Evolutionary conservation across 768 basidiomycete genomes (phyloP).

Genomic region (Amanita jacksonii): DNA sequence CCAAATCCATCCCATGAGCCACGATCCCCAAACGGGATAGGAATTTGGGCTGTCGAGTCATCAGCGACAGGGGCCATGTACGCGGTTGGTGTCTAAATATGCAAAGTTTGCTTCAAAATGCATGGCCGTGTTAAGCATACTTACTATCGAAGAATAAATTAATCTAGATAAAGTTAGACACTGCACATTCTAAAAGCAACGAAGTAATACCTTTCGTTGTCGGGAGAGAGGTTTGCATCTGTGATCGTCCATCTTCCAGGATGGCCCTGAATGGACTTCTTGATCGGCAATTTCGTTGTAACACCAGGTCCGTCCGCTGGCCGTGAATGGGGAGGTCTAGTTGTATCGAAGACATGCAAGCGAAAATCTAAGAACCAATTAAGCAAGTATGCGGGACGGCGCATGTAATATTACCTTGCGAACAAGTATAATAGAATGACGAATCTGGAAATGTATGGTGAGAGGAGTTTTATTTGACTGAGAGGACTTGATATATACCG

Average conservation of each 20-base stretch:
- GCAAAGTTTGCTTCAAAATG: not conserved
- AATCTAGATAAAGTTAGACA: conserved; percentile 38
- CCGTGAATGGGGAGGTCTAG: conserved; percentile 29
- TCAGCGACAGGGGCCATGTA: conserved; percentile 71
- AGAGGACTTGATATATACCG: conserved; percentile 28
- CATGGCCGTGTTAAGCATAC: conserved; percentile 11
- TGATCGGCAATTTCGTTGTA: conserved; percentile 35
- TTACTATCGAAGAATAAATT: conserved; percentile 87
- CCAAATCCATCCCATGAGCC: conserved; percentile 45
- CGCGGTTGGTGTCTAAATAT: conserved; percentile 52
- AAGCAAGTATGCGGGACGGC: not conserved
- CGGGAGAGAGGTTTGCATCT: conserved; percentile 83
- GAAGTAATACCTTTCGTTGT: conserved; percentile 63
- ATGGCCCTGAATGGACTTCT: conserved; percentile 63
- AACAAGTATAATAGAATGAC: conserved; percentile 90
- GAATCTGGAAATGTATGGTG: conserved; percentile 44
- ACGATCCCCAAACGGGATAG: conserved; percentile 48
- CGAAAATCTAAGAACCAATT: conserved; percentile 53
- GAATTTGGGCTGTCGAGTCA: conserved; percentile 46
- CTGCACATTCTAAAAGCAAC: not conserved
- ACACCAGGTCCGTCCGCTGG: conserved; percentile 20
- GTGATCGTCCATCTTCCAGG: conserved; percentile 90
- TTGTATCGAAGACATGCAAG: conserved; percentile 81
- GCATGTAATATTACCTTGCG: conserved; percentile 47
- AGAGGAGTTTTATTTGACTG: not conserved